Base-by-base conservation (phyloP, 2,329 filamentous ascomycete species). In the Ophiostoma perfectum region DNA sequence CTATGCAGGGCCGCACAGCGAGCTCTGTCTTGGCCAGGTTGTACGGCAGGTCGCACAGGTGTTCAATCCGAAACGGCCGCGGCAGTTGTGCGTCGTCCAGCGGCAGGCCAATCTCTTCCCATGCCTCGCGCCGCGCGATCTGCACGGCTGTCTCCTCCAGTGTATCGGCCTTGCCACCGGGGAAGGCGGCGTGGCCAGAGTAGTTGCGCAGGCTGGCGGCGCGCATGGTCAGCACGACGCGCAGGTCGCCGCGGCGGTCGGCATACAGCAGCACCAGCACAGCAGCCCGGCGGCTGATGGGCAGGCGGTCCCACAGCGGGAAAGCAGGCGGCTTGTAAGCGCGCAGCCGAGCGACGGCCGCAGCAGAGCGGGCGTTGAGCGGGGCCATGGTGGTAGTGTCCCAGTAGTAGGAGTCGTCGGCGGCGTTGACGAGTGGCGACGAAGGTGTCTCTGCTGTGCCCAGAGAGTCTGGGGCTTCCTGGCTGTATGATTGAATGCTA, bases 41-140 rank as follows among this genome's bases (percentile, higher is more conserved):
- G 68, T 87, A 87, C 39, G 94, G 94, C 2, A 98, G 83, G 75
- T 90, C 86, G 80, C 93, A 96, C 60, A 98, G 86, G 75, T 95
- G 90, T 78, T 97, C 93, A 73, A 98, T 89, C 67, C 84, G 83
- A 79, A 97, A 97, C 0, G 91, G 91, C 12, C 82, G 80, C 1
- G 92, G 91, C 42, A 97, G 83, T 70, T 86, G 85, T 69, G 77
- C 74, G 75, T 93, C 87, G 73, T 88, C 83, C 74, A 89, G 83
- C 1, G 94, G 91, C 2, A 98, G 86, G 1, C 94, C 94, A 72
- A 98, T 97, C 77, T 98, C 94, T 77, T 98, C 94, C 77, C 86
- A 90, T 0, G 94, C 93, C 81, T 98, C 94, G 72, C 94, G 87
- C 36, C 94, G 87, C 8, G 94, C 93, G 66, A 93, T 96, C 75